A percentile compares a stretch with the other conserved stretches of the same genome.
Evolutionary conservation across 441 rosid genomes (phyloP).

Genomic region (Gossypium davidsonii): DNA sequence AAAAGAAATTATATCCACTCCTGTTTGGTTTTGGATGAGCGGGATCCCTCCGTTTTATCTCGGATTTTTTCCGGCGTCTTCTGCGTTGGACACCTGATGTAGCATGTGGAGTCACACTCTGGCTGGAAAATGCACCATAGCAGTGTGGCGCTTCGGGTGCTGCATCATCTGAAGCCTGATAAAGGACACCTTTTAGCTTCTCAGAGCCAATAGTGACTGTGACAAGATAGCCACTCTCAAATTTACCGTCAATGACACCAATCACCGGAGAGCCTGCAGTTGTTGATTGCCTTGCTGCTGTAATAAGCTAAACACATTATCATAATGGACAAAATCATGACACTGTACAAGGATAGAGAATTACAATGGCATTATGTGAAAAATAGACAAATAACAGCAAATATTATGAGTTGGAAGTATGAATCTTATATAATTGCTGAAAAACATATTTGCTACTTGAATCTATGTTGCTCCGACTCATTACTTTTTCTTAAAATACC

Average conservation of each 20-base stretch:
- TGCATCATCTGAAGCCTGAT: slow-evolving; percentile 42
- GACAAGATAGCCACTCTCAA: slow-evolving; percentile 80
- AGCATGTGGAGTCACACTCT: slow-evolving; percentile 24
- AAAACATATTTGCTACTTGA: not conserved
- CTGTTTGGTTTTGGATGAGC: slow-evolving; percentile 83
- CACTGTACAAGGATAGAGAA: not conserved
- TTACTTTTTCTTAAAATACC: not conserved
- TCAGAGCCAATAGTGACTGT: slow-evolving; percentile 73
- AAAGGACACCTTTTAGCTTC: slow-evolving; percentile 73
- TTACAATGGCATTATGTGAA: not conserved
- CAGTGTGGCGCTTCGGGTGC: slow-evolving; percentile 29
- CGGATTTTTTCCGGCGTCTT: slow-evolving; percentile 73
- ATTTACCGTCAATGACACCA: slow-evolving; percentile 88
- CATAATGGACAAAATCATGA: not conserved
- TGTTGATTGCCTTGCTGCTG: slow-evolving; percentile 32
- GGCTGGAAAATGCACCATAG: slow-evolving; percentile 23
- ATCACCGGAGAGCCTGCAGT: slow-evolving; percentile 48
- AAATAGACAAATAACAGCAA: not conserved
- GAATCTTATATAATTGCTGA: not conserved
- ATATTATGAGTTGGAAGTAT: not conserved
- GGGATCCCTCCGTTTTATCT: slow-evolving; percentile 86
- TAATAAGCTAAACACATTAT: slow-evolving; percentile 13
- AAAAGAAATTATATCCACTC: slow-evolving; percentile 92
- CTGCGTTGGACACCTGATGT: slow-evolving; percentile 50
- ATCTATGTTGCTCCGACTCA: not conserved